Conservation (phyloP, 1,284 basidiomycete species). For the Megacollybia platyphylla region DNA sequence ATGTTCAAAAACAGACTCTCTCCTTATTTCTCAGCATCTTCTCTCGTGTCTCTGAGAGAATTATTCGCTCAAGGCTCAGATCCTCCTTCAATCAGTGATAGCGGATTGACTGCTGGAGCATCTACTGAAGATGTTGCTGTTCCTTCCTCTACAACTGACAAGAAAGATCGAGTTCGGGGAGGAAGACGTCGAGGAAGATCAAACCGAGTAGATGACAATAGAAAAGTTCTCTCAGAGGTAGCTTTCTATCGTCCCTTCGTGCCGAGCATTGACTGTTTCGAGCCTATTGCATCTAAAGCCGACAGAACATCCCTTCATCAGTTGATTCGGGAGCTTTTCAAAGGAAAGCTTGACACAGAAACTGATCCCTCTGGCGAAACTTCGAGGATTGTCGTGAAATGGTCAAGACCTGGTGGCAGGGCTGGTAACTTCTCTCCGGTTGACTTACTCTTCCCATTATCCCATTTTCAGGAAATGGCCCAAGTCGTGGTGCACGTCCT, state of each 20-base stretch:
- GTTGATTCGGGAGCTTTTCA: slow-evolving; percentile 70
- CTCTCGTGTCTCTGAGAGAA: slow-evolving; percentile 51
- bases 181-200: slow-evolving; percentile 34
- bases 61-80: slow-evolving; percentile 70
- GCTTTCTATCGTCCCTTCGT: slow-evolving; percentile 18
- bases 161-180: slow-evolving; percentile 28
- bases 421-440: slow-evolving; percentile 15
- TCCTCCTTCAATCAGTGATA: slow-evolving; percentile 52
- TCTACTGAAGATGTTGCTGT: slow-evolving; percentile 16
- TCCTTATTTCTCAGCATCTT: slow-evolving; percentile 49
- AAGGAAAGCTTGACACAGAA: slow-evolving; percentile 76
- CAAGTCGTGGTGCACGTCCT: slow-evolving; percentile 21
- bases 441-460: background rate
- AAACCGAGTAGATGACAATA: slow-evolving; percentile 46
- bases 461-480: slow-evolving; percentile 4
- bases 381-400: slow-evolving; percentile 62
- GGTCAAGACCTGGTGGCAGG: slow-evolving; percentile 41
- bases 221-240: slow-evolving; percentile 74
- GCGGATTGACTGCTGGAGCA: slow-evolving; percentile 48
- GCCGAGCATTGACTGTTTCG: slow-evolving; percentile 8
- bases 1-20: slow-evolving; percentile 42
- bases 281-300: slow-evolving; percentile 78
- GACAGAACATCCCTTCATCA: slow-evolving; percentile 77
- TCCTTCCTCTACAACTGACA: slow-evolving; percentile 12
- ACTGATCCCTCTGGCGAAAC: slow-evolving; percentile 58